Evolutionary conservation across 768 basidiomycete genomes (phyloP).

Genomic region (Macrocybe gigantea): DNA sequence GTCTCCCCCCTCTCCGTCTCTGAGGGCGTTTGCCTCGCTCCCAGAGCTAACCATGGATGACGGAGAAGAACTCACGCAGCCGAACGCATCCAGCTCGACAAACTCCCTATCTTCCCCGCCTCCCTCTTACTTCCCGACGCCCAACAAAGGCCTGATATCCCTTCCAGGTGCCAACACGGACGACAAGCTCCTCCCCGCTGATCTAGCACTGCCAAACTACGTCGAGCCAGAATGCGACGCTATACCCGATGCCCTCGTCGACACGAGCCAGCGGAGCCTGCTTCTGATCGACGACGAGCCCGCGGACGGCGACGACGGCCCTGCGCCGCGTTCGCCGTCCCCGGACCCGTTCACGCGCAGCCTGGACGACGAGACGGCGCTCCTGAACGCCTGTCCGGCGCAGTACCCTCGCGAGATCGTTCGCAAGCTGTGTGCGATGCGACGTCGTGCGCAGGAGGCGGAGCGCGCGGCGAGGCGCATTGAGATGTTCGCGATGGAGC

Average conservation of each 20-base stretch:
- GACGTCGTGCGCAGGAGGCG: conserved; percentile 17
- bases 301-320: conserved; percentile 23
- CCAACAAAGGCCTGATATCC: conserved; percentile 23
- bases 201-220: not conserved
- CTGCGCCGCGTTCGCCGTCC: conserved; percentile 34
- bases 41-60: not conserved
- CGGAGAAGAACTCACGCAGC: too few relatives aligned
- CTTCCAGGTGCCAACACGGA: conserved; percentile 29
- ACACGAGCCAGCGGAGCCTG: conserved; percentile 22
- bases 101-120: conserved; percentile 14
- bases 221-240: conserved; percentile 5
- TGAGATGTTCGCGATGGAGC: conserved; percentile 8
- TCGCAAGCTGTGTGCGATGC: too few relatives aligned
- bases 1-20: not conserved
- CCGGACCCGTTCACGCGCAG: conserved; percentile 30
- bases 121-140: conserved; percentile 10
- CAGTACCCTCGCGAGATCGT: too few relatives aligned
- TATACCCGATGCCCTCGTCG: not conserved
- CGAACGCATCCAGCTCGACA: conserved; percentile 1
- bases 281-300: conserved; percentile 29
- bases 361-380: too few relatives aligned
- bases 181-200: conserved; percentile 21
- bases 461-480: conserved; percentile 9
- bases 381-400: too few relatives aligned
- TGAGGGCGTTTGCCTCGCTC: not conserved